Evolutionary conservation across 1,284 basidiomycete species (phyloP), one percentile per base, ranked within the genome.

Genomic region (Trametes polyzona): DNA sequence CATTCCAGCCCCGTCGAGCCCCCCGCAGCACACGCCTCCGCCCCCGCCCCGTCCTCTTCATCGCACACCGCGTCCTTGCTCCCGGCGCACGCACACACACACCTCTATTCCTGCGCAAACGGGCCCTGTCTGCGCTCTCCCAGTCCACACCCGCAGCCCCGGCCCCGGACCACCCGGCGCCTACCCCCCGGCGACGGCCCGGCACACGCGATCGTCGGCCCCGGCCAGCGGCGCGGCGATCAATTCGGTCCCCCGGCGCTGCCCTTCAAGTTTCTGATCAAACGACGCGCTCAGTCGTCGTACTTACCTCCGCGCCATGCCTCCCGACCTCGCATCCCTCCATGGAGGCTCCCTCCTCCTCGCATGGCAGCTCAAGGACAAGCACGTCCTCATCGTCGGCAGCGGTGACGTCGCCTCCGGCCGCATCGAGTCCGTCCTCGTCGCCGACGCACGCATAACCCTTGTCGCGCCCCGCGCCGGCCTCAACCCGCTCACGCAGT

Each of bases 351-450:
- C 93, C 7, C 82, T 98, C 47, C 78, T 93, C 41, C 76, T 95
- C 58, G 95, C 96, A 26, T 94, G 93, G 86, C 88, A 94, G 72
- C 86, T 96, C 71, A 90, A 88, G 64, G 76, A 81, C 63, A 92
- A 88, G 69, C 78, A 78, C 42, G 93, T 96, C 19, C 86, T 97
- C 65, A 83, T 96, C 66, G 83, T 96, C 61, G 93, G 96, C 52
- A 93, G 93, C n/a, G 95, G 93, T 41, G 86, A 90, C 61, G 88
- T 96, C 42, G 93, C 90, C 33, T 90, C 87, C 2, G 85, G 90
- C 51, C 85, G 93, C 59, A 81, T 94, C 59, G 82, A 87, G 63
- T 87, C 87, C 54, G 81, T 90, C 66, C 81, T 92, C 65, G 73
- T 76, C 55, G 82, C 86, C 37, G 81, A 86, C 66, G 85, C 83